These are phyloP conservation scores for Diplodia intermedia DNA, from an alignment of 2,329 filamentous ascomycete species.

Conservation along the genomic window DNA sequence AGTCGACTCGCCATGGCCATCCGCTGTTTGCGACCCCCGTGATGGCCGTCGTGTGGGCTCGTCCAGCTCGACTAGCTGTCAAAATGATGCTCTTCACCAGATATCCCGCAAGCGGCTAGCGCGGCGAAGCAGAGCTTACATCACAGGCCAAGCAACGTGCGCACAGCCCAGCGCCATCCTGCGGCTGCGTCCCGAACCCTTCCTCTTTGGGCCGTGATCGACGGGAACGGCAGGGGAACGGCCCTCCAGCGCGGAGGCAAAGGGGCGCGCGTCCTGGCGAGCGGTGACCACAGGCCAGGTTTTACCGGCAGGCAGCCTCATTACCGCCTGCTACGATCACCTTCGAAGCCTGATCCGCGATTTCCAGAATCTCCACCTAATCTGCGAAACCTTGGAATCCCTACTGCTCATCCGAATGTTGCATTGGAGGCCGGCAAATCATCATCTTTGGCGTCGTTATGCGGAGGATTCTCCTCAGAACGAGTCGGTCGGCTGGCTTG, in stretches of 20 bases:
- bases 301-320: conserved; percentile 9
- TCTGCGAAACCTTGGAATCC: conserved; percentile 9
- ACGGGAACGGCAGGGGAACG: conserved; percentile 15
- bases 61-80: conserved; percentile 7
- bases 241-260: conserved; percentile 19
- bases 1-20: conserved; percentile 27
- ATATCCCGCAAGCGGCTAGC: conserved; percentile 18
- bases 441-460: background rate
- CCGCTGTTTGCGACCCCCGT: conserved; percentile 9
- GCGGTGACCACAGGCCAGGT: conserved; percentile 29
- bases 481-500: background rate
- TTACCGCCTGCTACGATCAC: conserved; percentile 22
- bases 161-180: conserved; percentile 16
- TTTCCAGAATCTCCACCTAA: conserved; percentile 17
- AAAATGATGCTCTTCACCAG: conserved; percentile 33
- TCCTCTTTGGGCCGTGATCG: conserved; percentile 14
- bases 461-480: no score
- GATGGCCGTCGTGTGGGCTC: conserved; percentile 21
- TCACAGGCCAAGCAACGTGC: conserved; percentile 11
- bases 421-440: conserved; percentile 12
- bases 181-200: conserved; percentile 13
- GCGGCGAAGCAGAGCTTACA: conserved; percentile 4
- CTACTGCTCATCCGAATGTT: conserved; percentile 20
- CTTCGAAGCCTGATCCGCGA: conserved; percentile 21
- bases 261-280: conserved; percentile 13